Conservation (phyloP, 495 filamentous ascomycete genomes). For the Penicillium canescens region DNA sequence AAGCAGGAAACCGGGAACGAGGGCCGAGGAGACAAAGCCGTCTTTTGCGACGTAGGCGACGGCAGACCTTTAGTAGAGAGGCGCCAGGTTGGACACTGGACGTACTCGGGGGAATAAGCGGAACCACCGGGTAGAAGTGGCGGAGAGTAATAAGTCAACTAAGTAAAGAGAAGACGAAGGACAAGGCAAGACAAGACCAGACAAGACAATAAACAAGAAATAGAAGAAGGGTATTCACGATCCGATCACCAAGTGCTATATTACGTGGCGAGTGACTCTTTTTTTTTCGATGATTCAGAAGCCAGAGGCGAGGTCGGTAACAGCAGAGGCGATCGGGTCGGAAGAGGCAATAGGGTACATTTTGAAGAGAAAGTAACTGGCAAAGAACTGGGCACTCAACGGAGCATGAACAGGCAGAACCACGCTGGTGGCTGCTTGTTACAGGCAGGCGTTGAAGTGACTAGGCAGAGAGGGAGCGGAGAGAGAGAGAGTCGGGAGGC, state of each 20-base stretch:
- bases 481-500: background rate
- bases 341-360: constrained; percentile 31
- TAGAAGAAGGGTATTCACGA: constrained; percentile 8
- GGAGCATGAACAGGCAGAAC: constrained; percentile 26
- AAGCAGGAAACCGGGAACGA: constrained; percentile 49
- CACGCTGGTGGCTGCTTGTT: constrained; percentile 9
- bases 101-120: background rate
- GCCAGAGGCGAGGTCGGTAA: constrained; percentile 19
- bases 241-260: constrained; percentile 33
- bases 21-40: constrained; percentile 47
- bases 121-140: constrained; percentile 1
- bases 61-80: constrained; percentile 43
- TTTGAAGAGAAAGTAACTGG: constrained; percentile 18
- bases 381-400: constrained; percentile 20
- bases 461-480: constrained; percentile 12
- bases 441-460: constrained; percentile 24
- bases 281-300: constrained; percentile 17
- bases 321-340: constrained; percentile 29
- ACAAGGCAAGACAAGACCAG: background rate
- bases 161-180: background rate
- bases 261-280: constrained; percentile 22
- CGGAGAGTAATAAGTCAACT: background rate
- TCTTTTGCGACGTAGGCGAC: constrained; percentile 48
- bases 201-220: constrained; percentile 3
- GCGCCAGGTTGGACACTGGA: constrained; percentile 35